Base-by-base conservation (phyloP, 148 eudicot genomes). In the Vaccinium myrtillus region DNA sequence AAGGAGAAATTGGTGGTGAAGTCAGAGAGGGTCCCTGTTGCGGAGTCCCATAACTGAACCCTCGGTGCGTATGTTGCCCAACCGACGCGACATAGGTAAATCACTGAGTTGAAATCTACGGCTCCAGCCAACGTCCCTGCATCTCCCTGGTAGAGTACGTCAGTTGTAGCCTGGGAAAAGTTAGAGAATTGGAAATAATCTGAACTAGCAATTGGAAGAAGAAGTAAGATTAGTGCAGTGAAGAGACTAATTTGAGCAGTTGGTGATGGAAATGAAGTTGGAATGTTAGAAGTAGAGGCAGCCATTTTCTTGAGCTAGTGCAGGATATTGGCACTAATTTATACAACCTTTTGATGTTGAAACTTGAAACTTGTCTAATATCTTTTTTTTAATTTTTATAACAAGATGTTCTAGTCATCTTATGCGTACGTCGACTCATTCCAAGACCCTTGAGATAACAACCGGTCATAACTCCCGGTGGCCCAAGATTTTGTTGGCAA, bases 1-100 rank as follows among this genome's bases (percentile, higher is more conserved):
- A 93, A 89, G 49, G 92, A 50, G 82, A 90, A 93, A 79, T 83
- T 90, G 50, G 94, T 87, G 32, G 90, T 82, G 90, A 93, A 92
- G 85, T 93, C 92, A 0, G 93, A 74, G 39, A 89, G 16, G 9
- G 75, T 88, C 59, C 86, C 81, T 1, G 89, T 77, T 23, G 16
- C 12, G 1, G 80, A 56, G 56, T 87, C 89, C 91, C 92, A 91
- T 1, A 91, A 65, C 0, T 27, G 87, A n/a, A 87, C 82, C 71
- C n/a, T 65, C 0, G 89, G 83, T 1, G 84, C 80, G 55, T 91
- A 91, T 51, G 83, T 86, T 36, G 87, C 85, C 78, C 85, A 83
- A 61, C 91, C 89, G 13, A 88, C 90, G 9, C 87, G 91, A 30
- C 63, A 10, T 32, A 53, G 16, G 54, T 86, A 86, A 56, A 32